Percentiles rank a stretch among this genome's conserved stretches.
These are phyloP conservation scores for Farysia itapuensis DNA, from an alignment of 1,284 basidiomycete genomes.

Conservation along the genomic window DNA sequence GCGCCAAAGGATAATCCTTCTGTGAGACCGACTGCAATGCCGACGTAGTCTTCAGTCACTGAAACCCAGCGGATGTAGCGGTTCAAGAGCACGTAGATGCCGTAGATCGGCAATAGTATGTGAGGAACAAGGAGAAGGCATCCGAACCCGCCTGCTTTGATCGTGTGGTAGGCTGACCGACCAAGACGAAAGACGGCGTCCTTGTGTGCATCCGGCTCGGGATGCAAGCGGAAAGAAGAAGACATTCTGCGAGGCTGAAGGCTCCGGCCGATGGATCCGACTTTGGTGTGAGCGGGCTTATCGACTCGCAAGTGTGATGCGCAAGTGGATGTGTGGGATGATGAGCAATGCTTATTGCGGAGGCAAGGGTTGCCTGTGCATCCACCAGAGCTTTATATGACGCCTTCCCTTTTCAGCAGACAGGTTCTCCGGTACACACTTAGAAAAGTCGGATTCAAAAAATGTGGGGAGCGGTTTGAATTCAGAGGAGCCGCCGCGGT, in stretches of 20 bases:
- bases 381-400: too few species aligned
- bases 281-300: too few species aligned
- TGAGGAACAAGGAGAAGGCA: slow-evolving; percentile 12
- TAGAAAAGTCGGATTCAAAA: too few species aligned
- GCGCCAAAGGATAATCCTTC: slow-evolving; percentile 23
- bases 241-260: slow-evolving; percentile 24
- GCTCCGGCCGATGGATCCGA: too few species aligned
- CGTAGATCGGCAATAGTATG: slow-evolving; percentile 21
- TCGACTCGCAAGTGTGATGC: too few species aligned
- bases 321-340: too few species aligned
- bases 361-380: too few species aligned
- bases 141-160: slow-evolving; percentile 10
- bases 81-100: slow-evolving; percentile 15
- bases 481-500: too few species aligned
- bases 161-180: slow-evolving; percentile 18
- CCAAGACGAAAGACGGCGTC: slow-evolving; percentile 5
- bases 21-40: slow-evolving; percentile 11
- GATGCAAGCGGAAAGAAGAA: slow-evolving; percentile 21
- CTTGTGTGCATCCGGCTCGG: slow-evolving; percentile 12
- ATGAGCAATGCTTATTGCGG: too few species aligned
- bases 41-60: slow-evolving; percentile 11
- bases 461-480: too few species aligned
- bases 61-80: slow-evolving; percentile 11
- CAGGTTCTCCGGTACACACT: too few species aligned
- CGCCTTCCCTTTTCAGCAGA: too few species aligned